phyloP scores from a whole-genome alignment of 1,284 basidiomycete genomes.

The Cutaneotrichosporon sp. region DNA sequence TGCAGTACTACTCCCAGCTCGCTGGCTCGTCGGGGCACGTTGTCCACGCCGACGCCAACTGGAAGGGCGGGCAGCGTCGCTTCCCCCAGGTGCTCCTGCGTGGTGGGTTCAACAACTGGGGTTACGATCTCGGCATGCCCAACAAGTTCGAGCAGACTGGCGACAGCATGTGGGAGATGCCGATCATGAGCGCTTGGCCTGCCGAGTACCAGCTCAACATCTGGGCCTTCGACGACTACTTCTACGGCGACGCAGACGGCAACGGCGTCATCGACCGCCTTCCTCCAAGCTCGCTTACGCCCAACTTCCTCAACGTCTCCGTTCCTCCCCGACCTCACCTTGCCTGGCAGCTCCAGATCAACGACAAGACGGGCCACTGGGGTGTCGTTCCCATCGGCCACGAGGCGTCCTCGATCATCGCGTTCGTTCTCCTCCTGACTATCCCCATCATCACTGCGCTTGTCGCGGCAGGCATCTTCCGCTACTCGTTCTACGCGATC shows the following conservation, averaged over 20 bases:
- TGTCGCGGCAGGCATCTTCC: slow-evolving; percentile 79
- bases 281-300: slow-evolving; percentile 74
- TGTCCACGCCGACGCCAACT: slow-evolving; percentile 73
- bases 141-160: slow-evolving; percentile 65
- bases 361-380: slow-evolving; percentile 77
- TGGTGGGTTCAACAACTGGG: slow-evolving; percentile 86
- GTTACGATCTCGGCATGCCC: slow-evolving; percentile 76
- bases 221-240: slow-evolving; percentile 83
- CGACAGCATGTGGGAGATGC: slow-evolving; percentile 57
- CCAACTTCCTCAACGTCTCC: slow-evolving; percentile 87
- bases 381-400: slow-evolving; percentile 75
- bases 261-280: slow-evolving; percentile 86
- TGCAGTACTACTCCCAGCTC: slow-evolving; percentile 80
- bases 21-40: slow-evolving; percentile 66
- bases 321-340: slow-evolving; percentile 62
- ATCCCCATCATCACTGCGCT: slow-evolving; percentile 82
- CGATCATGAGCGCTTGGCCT: slow-evolving; percentile 83
- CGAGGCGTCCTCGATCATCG: slow-evolving; percentile 73
- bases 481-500: slow-evolving; percentile 94
- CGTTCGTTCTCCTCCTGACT: slow-evolving; percentile 75
- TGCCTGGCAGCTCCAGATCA: slow-evolving; percentile 76
- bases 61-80: slow-evolving; percentile 63
- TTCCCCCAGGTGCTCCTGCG: slow-evolving; percentile 82
- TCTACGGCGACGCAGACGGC: slow-evolving; percentile 82
- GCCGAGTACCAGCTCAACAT: slow-evolving; percentile 84